Conservation (phyloP, 257 asterid genomes). For the Ocimum tenuiflorum region DNA sequence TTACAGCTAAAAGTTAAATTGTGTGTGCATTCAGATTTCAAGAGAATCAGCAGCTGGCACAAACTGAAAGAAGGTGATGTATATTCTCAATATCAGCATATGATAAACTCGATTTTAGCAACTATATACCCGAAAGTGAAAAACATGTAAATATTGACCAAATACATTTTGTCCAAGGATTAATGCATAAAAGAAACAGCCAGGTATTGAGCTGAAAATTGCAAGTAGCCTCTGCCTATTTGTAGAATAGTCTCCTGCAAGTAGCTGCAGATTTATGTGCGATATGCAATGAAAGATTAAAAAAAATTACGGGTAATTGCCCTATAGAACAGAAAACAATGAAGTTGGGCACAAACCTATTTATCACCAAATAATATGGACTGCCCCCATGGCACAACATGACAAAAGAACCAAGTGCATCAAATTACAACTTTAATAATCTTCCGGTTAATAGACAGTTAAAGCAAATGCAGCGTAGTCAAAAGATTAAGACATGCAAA, state of each 20-base stretch:
- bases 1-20: neutral
- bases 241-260: neutral
- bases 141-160: neutral
- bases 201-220: neutral
- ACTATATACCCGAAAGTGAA: neutral
- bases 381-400: neutral
- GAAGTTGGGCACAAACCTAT: neutral
- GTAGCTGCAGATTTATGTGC: neutral
- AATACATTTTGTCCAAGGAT: neutral
- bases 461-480: neutral
- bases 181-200: neutral
- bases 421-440: slow-evolving; percentile 3
- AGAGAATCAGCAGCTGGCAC: slow-evolving; percentile 6
- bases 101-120: neutral
- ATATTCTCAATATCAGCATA: neutral
- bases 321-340: neutral
- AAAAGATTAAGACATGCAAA: neutral
- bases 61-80: neutral
- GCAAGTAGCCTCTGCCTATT: neutral
- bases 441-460: neutral
- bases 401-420: slow-evolving; percentile 1
- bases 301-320: neutral
- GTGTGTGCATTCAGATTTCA: neutral
- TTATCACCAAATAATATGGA: slow-evolving; percentile 7
- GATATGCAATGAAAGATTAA: neutral